Conservation (phyloP, 805 yeast genomes). For the Saccharomycopsis babjevae region DNA sequence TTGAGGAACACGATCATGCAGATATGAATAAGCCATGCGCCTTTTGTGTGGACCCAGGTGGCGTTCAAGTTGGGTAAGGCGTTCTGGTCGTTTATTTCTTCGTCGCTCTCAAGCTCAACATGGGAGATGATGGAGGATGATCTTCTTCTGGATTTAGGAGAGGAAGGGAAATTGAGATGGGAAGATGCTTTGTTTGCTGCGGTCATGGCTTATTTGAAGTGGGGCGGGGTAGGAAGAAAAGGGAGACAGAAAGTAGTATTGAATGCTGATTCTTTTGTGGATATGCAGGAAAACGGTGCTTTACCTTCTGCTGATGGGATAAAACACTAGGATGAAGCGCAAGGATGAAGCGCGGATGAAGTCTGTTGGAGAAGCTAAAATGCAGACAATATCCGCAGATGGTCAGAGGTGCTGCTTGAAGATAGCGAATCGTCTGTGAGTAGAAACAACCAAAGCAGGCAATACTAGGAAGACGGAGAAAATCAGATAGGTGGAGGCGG, state of each 20-base stretch:
- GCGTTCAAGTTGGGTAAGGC: constrained; percentile 87
- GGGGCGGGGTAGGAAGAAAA: neutral
- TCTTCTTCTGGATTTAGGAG: constrained; percentile 42
- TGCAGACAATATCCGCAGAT: too few species aligned
- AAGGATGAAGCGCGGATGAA: too few species aligned
- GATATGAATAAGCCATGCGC: constrained; percentile 92
- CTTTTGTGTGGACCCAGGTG: constrained; percentile 91
- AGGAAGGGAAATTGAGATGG: constrained; percentile 1
- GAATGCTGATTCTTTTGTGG: neutral
- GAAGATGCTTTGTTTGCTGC: neutral
- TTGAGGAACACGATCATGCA: constrained; percentile 70
- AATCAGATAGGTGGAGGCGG: too few species aligned
- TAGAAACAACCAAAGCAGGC: too few species aligned
- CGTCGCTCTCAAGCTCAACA: constrained; percentile 85
- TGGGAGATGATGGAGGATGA: constrained; percentile 87
- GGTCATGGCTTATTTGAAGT: neutral
- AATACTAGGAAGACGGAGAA: too few species aligned
- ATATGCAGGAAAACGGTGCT: too few species aligned
- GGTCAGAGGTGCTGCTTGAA: too few species aligned
- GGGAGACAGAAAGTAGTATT: too few species aligned
- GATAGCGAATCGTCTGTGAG: too few species aligned
- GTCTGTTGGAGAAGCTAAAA: too few species aligned
- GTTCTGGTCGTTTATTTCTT: constrained; percentile 85
- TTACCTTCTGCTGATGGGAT: too few species aligned
- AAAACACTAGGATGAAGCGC: too few species aligned